Base-by-base conservation (phyloP, 495 filamentous ascomycete species). In the Halenospora varia region DNA sequence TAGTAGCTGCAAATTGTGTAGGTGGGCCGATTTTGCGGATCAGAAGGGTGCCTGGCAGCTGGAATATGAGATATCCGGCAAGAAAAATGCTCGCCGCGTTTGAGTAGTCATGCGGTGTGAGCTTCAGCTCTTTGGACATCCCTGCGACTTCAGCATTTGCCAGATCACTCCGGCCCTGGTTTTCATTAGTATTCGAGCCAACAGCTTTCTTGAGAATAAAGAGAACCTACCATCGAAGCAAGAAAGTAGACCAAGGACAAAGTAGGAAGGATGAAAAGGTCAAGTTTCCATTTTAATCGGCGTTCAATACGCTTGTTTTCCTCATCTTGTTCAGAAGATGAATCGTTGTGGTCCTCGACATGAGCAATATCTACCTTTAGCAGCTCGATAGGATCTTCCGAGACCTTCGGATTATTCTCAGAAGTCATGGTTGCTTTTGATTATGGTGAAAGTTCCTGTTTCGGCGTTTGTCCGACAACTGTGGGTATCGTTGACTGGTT, bases 11-110 rank as follows among this genome's bases (percentile, higher is more conserved):
- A 15, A 62, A 25, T 25, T 24, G 45, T 10, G 9, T 11, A 15
- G 10, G 13, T 18, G 54, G 54, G 23, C 23, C 20, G 19, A 56
- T 82, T 48, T 73, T 61, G 11, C 82, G 85, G 60, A 83, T 80
- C 15, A 76, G 73, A 45, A 84, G 76, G 23, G 48, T 26, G 9
- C 19, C 51, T 41, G 75, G 75, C 2, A 77, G 67, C 53, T 77
- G 75, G 46, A 70, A 72, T 10, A 78, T 59, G 1, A 78, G 70
- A 53, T 79, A 79, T n/a, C 62, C 67, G 45, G 75, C 63, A 42
- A 76, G 76, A 66, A 77, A 82, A 3, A 47, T 29, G 53, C 11
- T 41, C 2, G 29, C 10, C 2, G 25, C 44, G 15, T 17, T n/a
- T 17, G 44, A 29, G 35, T 56, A 56, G 11, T 26, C n/a, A 3